Evolutionary conservation across 495 filamentous ascomycete genomes (phyloP), one percentile per base, ranked within the genome.

Genomic region (Podospora pseudopauciseta): DNA sequence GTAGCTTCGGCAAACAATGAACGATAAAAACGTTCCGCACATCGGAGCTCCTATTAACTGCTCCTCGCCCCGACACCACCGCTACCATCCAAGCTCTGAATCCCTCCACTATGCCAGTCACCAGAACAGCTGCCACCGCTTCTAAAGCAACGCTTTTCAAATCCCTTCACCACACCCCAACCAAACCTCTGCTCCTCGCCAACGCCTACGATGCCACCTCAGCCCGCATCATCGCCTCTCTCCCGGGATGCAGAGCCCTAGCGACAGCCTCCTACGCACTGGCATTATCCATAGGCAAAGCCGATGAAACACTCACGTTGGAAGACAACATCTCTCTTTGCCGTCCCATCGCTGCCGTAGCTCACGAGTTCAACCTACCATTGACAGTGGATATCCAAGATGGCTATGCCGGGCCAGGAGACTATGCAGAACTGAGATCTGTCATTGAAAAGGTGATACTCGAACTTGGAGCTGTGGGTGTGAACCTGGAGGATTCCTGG

Each of bases 241-340:
- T 82, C 18, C 80, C 81, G 0, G 54, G 68, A 0, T 78, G 79
- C 15, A 72, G 75, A 44, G 86, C 85, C 64, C 73, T 88, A 28
- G 86, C 84, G 20, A 86, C 85, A n/a, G 83, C 82, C 1, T 83
- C 80, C 67, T 84, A 76, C 68, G 82, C 84, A 16, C 74, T 88
- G 28, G 84, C 86, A 2, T 72, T 74, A 16, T 70, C 78, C 2
- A 72, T 74, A 34, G 83, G 81, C 49, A 69, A 80, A 13, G 63
- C 75, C 1, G 85, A 88, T 72, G 71, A 75, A 7, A 68, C 78
- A 7, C 76, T 89, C 20, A 78, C 76, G 0, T 74, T 80, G 11
- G 63, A 78, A 11, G 63, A 65, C 0, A 79, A 84, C 65, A 63
- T 85, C 13, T 55, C 67, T 3, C 74, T 76, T 7, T 67, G 77